Conservation (phyloP, 139 green algal genomes). For the Chlorella sp. region DNA sequence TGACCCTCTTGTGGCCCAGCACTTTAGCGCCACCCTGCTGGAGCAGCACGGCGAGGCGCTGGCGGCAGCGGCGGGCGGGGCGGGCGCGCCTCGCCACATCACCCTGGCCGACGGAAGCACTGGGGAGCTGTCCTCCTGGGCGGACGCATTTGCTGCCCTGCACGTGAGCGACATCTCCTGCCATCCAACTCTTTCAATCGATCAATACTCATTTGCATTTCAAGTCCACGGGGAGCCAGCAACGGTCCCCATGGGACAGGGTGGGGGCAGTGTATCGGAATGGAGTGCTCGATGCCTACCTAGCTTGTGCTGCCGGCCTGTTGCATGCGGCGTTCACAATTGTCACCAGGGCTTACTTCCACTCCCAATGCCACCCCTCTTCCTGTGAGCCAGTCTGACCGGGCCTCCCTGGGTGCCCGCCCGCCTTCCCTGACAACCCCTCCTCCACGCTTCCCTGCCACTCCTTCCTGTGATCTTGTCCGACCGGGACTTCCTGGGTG, state of each 20-base stretch:
- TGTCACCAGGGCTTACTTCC: too few species aligned
- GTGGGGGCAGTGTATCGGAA: too few species aligned
- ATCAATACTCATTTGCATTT: too few species aligned
- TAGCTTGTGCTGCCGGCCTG: neutral
- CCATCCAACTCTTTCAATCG: too few species aligned
- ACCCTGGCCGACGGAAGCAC: neutral
- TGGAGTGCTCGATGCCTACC: neutral
- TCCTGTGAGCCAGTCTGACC: neutral
- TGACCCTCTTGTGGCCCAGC: neutral
- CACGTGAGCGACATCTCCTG: neutral
- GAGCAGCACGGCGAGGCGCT: neutral
- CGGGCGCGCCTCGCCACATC: neutral
- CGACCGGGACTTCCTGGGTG: neutral
- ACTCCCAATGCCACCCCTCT: too few species aligned
- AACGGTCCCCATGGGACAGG: too few species aligned
- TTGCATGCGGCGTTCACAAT: neutral
- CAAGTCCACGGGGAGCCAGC: too few species aligned
- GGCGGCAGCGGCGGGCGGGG: neutral
- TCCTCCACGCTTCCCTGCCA: neutral
- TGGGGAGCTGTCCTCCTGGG: neutral
- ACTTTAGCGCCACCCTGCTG: neutral
- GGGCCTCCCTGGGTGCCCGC: neutral
- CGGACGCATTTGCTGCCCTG: neutral
- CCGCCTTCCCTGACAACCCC: neutral
- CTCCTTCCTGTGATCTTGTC: neutral